Percentiles rank a stretch among this genome's conserved stretches.
Evolutionary conservation across 1,284 basidiomycete genomes (phyloP).

Genomic region (Leccinum proximum): DNA sequence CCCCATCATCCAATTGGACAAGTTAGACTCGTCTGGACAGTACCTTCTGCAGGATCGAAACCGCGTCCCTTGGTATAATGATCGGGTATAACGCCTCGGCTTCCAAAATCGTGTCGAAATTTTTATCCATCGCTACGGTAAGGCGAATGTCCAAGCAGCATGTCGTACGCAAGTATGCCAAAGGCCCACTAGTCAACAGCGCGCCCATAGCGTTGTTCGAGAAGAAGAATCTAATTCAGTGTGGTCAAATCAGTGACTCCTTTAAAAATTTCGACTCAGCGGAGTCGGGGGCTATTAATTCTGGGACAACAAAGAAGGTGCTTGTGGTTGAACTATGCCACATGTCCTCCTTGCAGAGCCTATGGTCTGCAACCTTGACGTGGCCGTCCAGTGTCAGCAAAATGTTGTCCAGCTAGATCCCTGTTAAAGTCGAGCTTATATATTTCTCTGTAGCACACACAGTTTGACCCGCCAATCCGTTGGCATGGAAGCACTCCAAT

Average conservation of each 20-base stretch:
- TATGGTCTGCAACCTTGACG: slow-evolving; percentile 99
- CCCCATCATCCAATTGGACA: slow-evolving; percentile 10
- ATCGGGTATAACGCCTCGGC: slow-evolving; percentile 99
- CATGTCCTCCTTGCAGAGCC: slow-evolving; percentile 99
- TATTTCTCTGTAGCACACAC: too few relatives aligned
- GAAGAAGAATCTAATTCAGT: slow-evolving; percentile 76
- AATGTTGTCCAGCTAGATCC: slow-evolving; percentile 95
- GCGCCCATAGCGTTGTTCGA: slow-evolving; percentile 94
- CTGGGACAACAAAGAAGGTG: slow-evolving; percentile 83
- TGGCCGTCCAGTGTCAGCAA: slow-evolving; percentile 96
- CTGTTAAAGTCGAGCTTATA: slow-evolving; percentile 37
- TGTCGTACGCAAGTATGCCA: slow-evolving; percentile 98
- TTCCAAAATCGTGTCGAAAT: slow-evolving; percentile 96
- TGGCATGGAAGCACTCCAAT: slow-evolving; percentile 97
- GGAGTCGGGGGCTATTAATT: slow-evolving; percentile 50
- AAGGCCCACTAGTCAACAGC: slow-evolving; percentile 99
- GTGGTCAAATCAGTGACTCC: slow-evolving; percentile 1
- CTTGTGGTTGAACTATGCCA: slow-evolving; percentile 88
- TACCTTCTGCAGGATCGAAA: slow-evolving; percentile 94
- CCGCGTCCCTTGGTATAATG: slow-evolving; percentile 99
- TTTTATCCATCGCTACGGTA: slow-evolving; percentile 86
- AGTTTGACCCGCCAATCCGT: slow-evolving; percentile 39
- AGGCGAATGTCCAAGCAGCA: slow-evolving; percentile 98
- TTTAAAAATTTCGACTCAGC: too few relatives aligned
- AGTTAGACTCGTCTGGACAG: background rate